Evolutionary conservation across 75 land plant species (phyloP).

Genomic region (Pinus albicaulis): DNA sequence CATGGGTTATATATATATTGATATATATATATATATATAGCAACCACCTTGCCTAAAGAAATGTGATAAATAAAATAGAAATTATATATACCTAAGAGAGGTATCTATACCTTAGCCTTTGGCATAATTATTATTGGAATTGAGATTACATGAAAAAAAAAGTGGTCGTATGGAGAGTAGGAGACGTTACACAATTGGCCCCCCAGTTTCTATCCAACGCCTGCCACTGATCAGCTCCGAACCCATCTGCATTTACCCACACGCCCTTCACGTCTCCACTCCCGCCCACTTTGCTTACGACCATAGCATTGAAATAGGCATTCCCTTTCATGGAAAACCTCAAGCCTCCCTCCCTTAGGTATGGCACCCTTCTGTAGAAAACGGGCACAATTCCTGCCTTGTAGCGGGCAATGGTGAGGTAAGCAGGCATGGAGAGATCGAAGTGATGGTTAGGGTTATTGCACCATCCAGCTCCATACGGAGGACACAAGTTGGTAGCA

Average conservation of each 20-base stretch:
- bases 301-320: slow-evolving; percentile 71
- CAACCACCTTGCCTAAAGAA: too few species aligned
- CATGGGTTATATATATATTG: too few species aligned
- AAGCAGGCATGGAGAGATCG: slow-evolving; percentile 24
- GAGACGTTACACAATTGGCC: too few species aligned
- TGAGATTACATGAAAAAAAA: too few species aligned
- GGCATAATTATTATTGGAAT: too few species aligned
- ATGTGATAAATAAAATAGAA: too few species aligned
- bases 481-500: slow-evolving; percentile 31
- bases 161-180: too few species aligned
- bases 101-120: too few species aligned
- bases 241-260: slow-evolving; percentile 31
- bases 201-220: slow-evolving; percentile 85
- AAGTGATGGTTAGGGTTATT: slow-evolving; percentile 29
- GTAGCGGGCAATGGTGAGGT: background rate
- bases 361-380: slow-evolving; percentile 50
- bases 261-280: slow-evolving; percentile 60
- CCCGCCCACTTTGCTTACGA: slow-evolving; percentile 81
- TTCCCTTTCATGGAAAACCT: slow-evolving; percentile 79
- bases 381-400: slow-evolving; percentile 17
- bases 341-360: slow-evolving; percentile 62
- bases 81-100: too few species aligned
- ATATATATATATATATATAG: too few species aligned
- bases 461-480: slow-evolving; percentile 9
- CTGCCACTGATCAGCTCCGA: slow-evolving; percentile 27